Evolutionary conservation across 192 early-diverging fungal genomes (phyloP), one percentile per base, ranked within the genome.

Genomic region (Diversispora epigaea): DNA sequence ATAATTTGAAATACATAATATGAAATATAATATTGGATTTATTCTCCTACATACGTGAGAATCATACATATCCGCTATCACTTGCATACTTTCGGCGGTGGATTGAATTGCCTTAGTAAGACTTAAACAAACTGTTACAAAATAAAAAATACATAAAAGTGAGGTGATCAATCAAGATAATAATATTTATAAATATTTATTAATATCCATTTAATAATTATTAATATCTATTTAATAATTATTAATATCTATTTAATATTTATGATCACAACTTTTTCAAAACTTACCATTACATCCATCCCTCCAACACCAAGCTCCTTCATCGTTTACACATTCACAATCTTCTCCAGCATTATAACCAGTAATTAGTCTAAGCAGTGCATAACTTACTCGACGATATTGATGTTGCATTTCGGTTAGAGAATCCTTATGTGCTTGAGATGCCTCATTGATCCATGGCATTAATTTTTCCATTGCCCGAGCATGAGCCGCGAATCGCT

Each of bases 271-370:
- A 14, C n/a, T 65, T 49, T 22, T 4, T 9, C 41, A 45, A 41
- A 47, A n/a, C 22, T 50, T 77, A 83, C 82, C 79, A 52, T 25
- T 46, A 75, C 82, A 83, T 19, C 78, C 80, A 40, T 83, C 82
- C 22, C 82, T 75, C 82, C 82, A 83, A 64, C 82, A 83, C 82
- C 82, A 83, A 17, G 82, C 79, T 21, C 80, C 68, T 47, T 79
- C 78, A 39, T 80, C 82, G 41, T 83, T 83, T 14, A 76, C 56
- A 11, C 71, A 77, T 56, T 77, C 75, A 40, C 77, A 75, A 69
- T 78, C 79, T 2, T 69, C 60, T 2, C 79, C 77, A 47, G 76
- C 75, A 49, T 80, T 79, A 10, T 79, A 71, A 39, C 78, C 79
- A 41, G 82, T 80, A 15, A 83, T 77, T 25, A 83, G 57, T 39